Evolutionary conservation across 2,329 filamentous ascomycete species (phyloP), one percentile per base, ranked within the genome.

Genomic region (Nectriaceae sp.): DNA sequence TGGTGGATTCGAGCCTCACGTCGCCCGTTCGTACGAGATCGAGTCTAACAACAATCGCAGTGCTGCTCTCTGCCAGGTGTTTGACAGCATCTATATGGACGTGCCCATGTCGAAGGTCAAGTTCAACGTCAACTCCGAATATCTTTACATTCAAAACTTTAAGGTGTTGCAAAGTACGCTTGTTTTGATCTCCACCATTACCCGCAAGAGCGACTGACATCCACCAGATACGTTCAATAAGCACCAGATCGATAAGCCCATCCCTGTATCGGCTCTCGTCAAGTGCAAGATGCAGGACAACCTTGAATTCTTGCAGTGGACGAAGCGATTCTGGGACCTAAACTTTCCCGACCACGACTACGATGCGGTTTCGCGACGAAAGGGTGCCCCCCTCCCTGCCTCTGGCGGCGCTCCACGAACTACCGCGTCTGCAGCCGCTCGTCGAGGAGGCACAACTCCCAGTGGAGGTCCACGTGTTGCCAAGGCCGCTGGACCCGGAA

Each of bases 221-320:
- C 36, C 11, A 38, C 4, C 63, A 91, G 93, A 91, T 70, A 80
- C 82, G 57, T 97, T 97, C 68, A 79, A 85, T 54, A 89, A 88
- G 71, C 92, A 97, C 74, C 78, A 85, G 56, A 82, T 99, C 75
- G 92, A 97, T 64, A 91, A 91, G 69, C 87, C 88, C 21, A 86
- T 99, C 62, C 90, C 90, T 50, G 90, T 97, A 68, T 85, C 96
- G 71, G 78, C 82, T 49, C 85, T 99, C 51, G 84, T 94, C 64
- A 99, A 97, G 74, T 99, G 94, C 80, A 97, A 96, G 79, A 99
- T 99, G 93, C 94, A 99, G 80, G 94, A 99, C 73, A 99, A 99
- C 77, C 88, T 99, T 63, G 94, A 97, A 69, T 99, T 99, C 71
- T 79, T 99, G 52, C 94, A 99, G 75, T 99, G 91, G 88, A 87